Evolutionary conservation across 768 basidiomycete species (phyloP), one percentile per base, ranked within the genome.

Genomic region (Lentinula sp.): DNA sequence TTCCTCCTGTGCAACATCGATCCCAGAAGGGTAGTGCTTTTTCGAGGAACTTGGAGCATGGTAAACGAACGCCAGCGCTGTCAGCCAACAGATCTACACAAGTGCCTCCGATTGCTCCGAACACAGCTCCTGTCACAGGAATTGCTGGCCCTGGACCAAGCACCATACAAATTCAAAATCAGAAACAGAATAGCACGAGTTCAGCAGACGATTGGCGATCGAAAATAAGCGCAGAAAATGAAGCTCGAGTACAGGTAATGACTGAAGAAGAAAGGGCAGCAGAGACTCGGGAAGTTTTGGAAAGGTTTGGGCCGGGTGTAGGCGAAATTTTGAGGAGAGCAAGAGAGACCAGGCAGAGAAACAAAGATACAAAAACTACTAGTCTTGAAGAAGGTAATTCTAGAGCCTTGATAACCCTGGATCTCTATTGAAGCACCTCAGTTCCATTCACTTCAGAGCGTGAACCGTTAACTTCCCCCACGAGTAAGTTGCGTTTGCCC

Each of bases 281-380:
- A 56, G 92, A 89, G 70, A 76, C 78, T 48, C 73, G 73, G 55
- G 83, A 91, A 63, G 82, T 95, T 45, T 60, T 90, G 31, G 85
- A 90, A 62, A 80, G 82, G 49, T 86, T 95, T 68, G 93, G 93
- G 0, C 74, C 79, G 1, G 84, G 82, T 16, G 77, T 93, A 9
- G 77, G 78, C 2, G 85, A 86, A 49, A 71, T 91, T 3, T 64
- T 95, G 68, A 79, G 73, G 66, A 82, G 78, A 58, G 82, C 83
- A 21, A 79, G 76, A 63, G 73, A 77, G 55, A 78, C 80, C 21
- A 74, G 78, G 70, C 81, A 48, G 61, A 39, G 10, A 10, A 62
- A 59, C 49, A 50, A 23, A 49, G 56, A 55, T 52, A 54, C 15
- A 21, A 45, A 49, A 21, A 35, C 37, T 8, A 39, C 28, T 60